Conservation (phyloP, 257 asterid species). For the Forsythia viridissima region DNA sequence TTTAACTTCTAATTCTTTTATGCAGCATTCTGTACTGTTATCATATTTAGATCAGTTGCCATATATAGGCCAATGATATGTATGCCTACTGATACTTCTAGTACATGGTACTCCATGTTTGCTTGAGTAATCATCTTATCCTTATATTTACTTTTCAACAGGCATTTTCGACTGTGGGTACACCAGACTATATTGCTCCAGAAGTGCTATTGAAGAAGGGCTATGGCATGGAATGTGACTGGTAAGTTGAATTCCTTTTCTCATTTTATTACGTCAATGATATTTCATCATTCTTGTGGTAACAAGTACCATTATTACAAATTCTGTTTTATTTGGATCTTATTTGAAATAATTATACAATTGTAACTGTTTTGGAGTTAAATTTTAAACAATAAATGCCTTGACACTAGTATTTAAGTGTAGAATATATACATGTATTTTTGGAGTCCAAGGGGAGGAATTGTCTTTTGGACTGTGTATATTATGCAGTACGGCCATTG, state of each 20-base stretch:
- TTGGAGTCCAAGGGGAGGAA: not conserved
- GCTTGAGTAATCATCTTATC: not conserved
- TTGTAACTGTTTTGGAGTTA: not conserved
- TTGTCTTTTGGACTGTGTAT: slow-evolving; percentile 5
- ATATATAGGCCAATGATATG: not conserved
- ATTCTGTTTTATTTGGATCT: slow-evolving; percentile 19
- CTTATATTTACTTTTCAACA: slow-evolving; percentile 34
- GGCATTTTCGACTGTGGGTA: slow-evolving; percentile 99
- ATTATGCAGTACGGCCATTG: slow-evolving; percentile 10
- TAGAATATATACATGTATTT: not conserved
- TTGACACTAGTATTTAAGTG: not conserved
- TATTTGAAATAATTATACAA: not conserved
- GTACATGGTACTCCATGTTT: not conserved
- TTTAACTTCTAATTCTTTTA: not conserved
- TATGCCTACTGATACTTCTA: not conserved
- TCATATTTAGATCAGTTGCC: not conserved
- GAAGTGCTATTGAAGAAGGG: slow-evolving; percentile 97
- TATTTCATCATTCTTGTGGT: not conserved
- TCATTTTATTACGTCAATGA: not conserved
- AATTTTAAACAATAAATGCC: slow-evolving; percentile 3
- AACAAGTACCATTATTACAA: no score
- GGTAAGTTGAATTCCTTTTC: slow-evolving; percentile 54
- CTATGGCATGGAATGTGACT: slow-evolving; percentile 97
- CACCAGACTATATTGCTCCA: slow-evolving; percentile 99
- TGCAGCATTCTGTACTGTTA: not conserved